Percentiles rank a stretch among this genome's conserved stretches.
These are phyloP conservation scores for Gonium pectorale DNA, from an alignment of 139 green algal species.

Conservation along the genomic window DNA sequence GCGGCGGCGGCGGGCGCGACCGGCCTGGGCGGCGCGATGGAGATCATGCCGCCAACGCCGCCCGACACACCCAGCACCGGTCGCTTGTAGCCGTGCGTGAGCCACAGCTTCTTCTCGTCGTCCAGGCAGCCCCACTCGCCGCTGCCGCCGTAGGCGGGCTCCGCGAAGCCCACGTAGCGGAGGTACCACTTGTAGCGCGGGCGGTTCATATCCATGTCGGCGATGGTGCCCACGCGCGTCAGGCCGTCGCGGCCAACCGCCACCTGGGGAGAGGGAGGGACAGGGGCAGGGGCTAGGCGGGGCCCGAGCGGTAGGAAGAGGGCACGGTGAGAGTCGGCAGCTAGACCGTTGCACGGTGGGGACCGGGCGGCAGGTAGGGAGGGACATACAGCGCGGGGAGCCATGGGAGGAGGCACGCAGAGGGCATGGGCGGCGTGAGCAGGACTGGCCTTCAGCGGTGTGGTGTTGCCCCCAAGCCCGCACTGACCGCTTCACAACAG, in stretches of 20 bases:
- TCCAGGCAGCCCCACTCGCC: constrained; percentile 43
- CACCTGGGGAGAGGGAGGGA: background rate
- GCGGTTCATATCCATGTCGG: constrained; percentile 31
- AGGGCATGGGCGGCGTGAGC: no score
- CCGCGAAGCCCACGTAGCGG: constrained; percentile 28
- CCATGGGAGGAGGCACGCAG: no score
- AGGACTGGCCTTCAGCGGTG: no score
- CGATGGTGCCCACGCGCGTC: constrained; percentile 2
- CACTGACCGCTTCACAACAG: no score
- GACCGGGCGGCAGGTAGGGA: no score
- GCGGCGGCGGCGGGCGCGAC: background rate
- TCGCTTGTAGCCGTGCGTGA: constrained; percentile 39
- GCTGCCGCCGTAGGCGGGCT: constrained; percentile 38
- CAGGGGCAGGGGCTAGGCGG: background rate
- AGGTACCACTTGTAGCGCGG: constrained; percentile 43
- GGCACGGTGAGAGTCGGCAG: no score
- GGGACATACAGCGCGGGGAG: no score
- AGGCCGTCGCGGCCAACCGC: constrained; percentile 18
- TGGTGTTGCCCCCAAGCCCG: no score
- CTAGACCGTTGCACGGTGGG: no score
- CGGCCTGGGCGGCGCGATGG: background rate
- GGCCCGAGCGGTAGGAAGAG: no score
- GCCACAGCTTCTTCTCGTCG: constrained; percentile 1
- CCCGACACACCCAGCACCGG: constrained; percentile 1
- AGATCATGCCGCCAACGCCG: constrained; percentile 8